Conservation (phyloP, 2,329 filamentous ascomycete genomes). For the Akanthomyces dipterigenus region DNA sequence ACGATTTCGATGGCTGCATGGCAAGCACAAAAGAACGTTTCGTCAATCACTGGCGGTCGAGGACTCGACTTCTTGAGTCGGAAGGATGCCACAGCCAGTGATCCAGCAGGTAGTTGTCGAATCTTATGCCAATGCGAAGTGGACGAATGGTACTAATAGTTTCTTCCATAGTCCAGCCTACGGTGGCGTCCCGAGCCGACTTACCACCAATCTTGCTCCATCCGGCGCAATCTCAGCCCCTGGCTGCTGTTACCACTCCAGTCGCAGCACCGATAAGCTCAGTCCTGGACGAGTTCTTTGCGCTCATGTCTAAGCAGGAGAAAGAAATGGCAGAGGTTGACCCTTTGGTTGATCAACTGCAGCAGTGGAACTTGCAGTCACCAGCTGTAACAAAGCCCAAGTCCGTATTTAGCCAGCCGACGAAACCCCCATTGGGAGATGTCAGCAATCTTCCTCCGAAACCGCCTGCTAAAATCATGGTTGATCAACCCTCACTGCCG, state of each 20-base stretch:
- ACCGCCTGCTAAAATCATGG: no score
- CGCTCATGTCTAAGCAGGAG: neutral
- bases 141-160: neutral
- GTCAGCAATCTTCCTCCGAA: neutral
- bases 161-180: neutral
- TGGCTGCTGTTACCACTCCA: neutral
- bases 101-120: neutral
- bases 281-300: neutral
- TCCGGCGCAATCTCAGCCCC: neutral
- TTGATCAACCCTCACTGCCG: no score
- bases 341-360: neutral
- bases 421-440: neutral
- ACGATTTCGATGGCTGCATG: neutral
- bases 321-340: conserved; percentile 1
- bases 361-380: neutral
- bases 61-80: conserved; percentile 5
- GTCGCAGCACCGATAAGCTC: neutral
- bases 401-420: neutral
- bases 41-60: neutral
- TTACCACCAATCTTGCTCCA: neutral
- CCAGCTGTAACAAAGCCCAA: neutral
- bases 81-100: neutral
- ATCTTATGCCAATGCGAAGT: neutral
- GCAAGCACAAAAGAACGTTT: neutral
- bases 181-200: neutral